Percentiles rank a stretch among this genome's conserved stretches.
Conservation (phyloP, 345 rosid genomes). For the Bruguiera gymnorhiza region DNA sequence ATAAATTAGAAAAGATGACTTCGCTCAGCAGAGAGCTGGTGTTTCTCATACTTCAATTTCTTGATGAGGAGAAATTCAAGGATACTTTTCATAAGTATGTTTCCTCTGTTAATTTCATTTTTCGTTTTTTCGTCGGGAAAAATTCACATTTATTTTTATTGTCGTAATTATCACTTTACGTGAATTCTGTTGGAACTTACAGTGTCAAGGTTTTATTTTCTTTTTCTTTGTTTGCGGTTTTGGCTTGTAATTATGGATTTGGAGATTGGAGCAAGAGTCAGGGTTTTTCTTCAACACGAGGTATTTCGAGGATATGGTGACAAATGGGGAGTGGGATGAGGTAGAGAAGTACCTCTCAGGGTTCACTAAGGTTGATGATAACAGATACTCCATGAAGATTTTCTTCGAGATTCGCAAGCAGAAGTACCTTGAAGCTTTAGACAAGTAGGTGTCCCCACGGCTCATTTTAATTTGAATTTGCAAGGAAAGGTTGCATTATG, state of each 20-base stretch:
- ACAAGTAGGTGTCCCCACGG: constrained; percentile 36
- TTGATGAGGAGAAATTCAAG: constrained; percentile 28
- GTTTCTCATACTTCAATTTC: constrained; percentile 22
- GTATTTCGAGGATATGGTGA: constrained; percentile 73
- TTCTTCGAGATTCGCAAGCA: constrained; percentile 92
- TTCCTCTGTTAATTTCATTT: not conserved
- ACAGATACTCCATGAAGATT: constrained; percentile 79
- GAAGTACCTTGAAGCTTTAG: constrained; percentile 85
- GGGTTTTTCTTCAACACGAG: constrained; percentile 77
- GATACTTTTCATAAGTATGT: constrained; percentile 24
- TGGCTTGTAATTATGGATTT: not conserved
- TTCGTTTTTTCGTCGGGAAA: not conserved
- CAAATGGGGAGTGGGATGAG: constrained; percentile 86
- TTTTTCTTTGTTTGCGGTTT: constrained; percentile 4
- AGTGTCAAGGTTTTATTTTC: not conserved
- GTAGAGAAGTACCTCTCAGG: constrained; percentile 75
- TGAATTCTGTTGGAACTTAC: no score
- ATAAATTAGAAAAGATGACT: constrained; percentile 9
- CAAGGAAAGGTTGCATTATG: not conserved
- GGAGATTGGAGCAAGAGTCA: constrained; percentile 77
- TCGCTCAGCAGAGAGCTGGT: constrained; percentile 28
- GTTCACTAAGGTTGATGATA: constrained; percentile 90
- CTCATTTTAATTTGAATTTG: not conserved
- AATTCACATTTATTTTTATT: not conserved
- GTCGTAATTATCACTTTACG: no score